Evolutionary conservation across 495 filamentous ascomycete species (phyloP).

Genomic region (Penicillium pancosmium): DNA sequence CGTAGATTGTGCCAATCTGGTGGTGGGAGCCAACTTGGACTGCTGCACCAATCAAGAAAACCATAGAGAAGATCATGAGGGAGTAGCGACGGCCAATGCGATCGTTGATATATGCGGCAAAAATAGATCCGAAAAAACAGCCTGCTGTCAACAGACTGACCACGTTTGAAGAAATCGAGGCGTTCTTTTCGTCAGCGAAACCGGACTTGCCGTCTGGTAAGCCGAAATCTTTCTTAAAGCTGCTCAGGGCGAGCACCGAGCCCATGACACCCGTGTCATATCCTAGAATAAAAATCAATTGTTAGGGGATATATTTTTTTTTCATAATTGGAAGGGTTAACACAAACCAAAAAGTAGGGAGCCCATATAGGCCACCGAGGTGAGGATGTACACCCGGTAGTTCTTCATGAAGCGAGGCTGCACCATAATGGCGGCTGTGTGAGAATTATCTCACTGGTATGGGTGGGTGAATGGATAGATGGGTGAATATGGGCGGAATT

Average conservation of each 20-base stretch:
- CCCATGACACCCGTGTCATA: slow-evolving; percentile 65
- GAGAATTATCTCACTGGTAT: neutral
- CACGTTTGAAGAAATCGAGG: slow-evolving; percentile 55
- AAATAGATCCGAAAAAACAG: slow-evolving; percentile 68
- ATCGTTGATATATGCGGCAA: slow-evolving; percentile 60
- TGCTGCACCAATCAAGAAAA: slow-evolving; percentile 68
- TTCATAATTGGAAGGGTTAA: neutral
- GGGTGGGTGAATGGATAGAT: neutral
- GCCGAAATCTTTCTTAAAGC: slow-evolving; percentile 60
- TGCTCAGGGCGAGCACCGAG: slow-evolving; percentile 54
- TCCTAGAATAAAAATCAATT: slow-evolving; percentile 21
- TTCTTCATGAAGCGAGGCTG: slow-evolving; percentile 47
- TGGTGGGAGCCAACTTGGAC: slow-evolving; percentile 56
- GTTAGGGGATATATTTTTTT: no score
- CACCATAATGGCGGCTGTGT: slow-evolving; percentile 19
- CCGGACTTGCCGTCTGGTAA: slow-evolving; percentile 35
- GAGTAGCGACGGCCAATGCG: slow-evolving; percentile 61
- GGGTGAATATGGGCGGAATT: neutral
- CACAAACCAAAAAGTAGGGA: slow-evolving; percentile 54
- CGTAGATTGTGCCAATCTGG: slow-evolving; percentile 40
- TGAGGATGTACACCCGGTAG: slow-evolving; percentile 57
- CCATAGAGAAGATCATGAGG: slow-evolving; percentile 53
- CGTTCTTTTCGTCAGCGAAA: slow-evolving; percentile 39
- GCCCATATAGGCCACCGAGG: slow-evolving; percentile 55
- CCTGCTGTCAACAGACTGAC: slow-evolving; percentile 66